Base-by-base conservation (phyloP, 2,329 filamentous ascomycete species). In the Hymenoscyphus scutula region DNA sequence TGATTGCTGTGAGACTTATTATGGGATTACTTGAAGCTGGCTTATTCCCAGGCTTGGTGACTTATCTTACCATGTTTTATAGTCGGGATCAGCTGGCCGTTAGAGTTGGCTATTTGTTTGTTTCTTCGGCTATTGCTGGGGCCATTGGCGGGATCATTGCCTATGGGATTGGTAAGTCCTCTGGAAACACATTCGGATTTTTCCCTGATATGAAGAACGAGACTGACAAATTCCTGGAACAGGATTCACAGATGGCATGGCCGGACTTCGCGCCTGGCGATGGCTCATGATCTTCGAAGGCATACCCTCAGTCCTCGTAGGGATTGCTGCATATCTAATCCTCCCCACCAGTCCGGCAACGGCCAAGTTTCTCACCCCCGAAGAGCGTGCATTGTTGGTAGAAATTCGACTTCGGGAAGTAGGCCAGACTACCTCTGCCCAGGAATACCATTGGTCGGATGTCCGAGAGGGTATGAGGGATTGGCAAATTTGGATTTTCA, bases 1-100 rank as follows among this genome's bases (percentile, higher is more conserved):
- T 87, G 19, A 76, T 86, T 13, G 82, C 78, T n/a, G 84, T 81
- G 61, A 80, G 85, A 11, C 70, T 87, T 0, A 73, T 87, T 1
- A 78, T 88, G 0, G 84, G 85, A 1, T 72, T 81, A 3, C 78
- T 85, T 15, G 85, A 87, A 73, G 83, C 81, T 3, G 84, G 84
- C 0, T 74, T 87, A 0, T 87, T 87, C 61, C 84, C 85, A 0
- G 84, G 85, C 1, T 77, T 81, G 67, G 80, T 81, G 0, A 72
- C 82, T 29, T 89, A 89, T 62, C 76, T 89, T 17, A 87, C 86
- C 0, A 79, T 87, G 62, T 89, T 87, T 74, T 89, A 89, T 72
- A 83, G 80, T 23, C 85, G 84, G 65, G 78, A 78, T 8, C 84
- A 88, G 67, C 78, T 88, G 5, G 85, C 84, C 0, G 74, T 88